Evolutionary conservation across 805 yeast species (phyloP).

Genomic region (Yarrowia osloensis): DNA sequence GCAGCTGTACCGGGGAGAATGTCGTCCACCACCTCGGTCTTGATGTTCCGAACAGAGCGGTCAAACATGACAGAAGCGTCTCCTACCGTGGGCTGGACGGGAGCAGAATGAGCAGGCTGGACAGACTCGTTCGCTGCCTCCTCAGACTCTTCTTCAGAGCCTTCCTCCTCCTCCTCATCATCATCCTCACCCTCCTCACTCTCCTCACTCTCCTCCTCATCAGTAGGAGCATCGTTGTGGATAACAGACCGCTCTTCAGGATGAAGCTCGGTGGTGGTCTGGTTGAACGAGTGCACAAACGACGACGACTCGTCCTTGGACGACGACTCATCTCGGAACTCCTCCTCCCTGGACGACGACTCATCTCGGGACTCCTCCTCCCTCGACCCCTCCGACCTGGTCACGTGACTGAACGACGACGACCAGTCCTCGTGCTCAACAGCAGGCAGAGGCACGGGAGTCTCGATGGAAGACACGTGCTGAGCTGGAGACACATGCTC

Average conservation of each 20-base stretch:
- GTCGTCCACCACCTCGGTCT: not conserved
- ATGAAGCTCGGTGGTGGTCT: constrained; percentile 8
- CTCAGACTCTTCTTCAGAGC: not conserved
- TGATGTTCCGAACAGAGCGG: not conserved
- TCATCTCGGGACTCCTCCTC: too few relatives aligned
- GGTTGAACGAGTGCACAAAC: constrained; percentile 9
- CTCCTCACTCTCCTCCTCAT: not conserved
- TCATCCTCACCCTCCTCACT: not conserved
- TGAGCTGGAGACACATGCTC: too few relatives aligned
- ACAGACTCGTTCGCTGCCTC: not conserved
- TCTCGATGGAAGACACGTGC: not conserved
- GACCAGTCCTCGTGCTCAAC: constrained; percentile 11
- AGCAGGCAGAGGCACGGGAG: constrained; percentile 9
- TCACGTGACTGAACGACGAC: not conserved
- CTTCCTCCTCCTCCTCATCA: not conserved
- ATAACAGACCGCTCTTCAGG: not conserved
- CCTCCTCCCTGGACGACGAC: too few relatives aligned
- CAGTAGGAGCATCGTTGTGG: constrained; percentile 17
- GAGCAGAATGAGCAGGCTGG: not conserved
- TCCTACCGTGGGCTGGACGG: not conserved
- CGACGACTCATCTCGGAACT: too few relatives aligned
- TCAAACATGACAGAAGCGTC: constrained; percentile 4
- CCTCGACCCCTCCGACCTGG: not conserved
- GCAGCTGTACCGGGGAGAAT: not conserved
- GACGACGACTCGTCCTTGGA: not conserved